These are phyloP conservation scores for Periconia sp. DNA, from an alignment of 2,329 filamentous ascomycete species.

Conservation along the genomic window DNA sequence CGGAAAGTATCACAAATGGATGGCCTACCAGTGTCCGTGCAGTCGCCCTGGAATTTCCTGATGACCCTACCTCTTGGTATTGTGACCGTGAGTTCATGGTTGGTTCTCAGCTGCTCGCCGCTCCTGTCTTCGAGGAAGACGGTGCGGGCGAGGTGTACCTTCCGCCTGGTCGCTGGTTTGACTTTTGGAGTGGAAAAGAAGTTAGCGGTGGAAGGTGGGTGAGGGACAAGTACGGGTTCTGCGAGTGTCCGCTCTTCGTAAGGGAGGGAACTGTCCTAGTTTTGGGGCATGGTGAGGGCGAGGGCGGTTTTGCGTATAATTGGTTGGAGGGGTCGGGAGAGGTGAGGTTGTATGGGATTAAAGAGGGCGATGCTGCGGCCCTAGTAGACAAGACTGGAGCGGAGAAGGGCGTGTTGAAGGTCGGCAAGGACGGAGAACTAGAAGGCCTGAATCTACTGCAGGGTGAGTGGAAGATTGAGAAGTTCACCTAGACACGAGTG, in stretches of 20 bases:
- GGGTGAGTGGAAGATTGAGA: slow-evolving; percentile 45
- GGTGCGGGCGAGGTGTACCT: slow-evolving; percentile 72
- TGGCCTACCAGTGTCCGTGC: slow-evolving; percentile 67
- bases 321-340: slow-evolving; percentile 48
- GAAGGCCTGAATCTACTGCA: slow-evolving; percentile 34
- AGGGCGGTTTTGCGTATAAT: slow-evolving; percentile 48
- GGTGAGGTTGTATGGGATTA: slow-evolving; percentile 46
- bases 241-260: slow-evolving; percentile 49
- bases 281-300: slow-evolving; percentile 46
- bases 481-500: no score
- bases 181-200: slow-evolving; percentile 53
- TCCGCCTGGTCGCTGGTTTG: slow-evolving; percentile 59
- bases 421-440: slow-evolving; percentile 34
- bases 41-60: slow-evolving; percentile 72
- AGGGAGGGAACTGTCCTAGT: slow-evolving; percentile 49
- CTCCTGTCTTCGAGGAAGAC: slow-evolving; percentile 68
- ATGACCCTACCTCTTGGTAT: slow-evolving; percentile 71
- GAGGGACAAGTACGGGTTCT: slow-evolving; percentile 49
- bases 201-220: slow-evolving; percentile 53
- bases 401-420: slow-evolving; percentile 35
- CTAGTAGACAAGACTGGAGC: slow-evolving; percentile 44
- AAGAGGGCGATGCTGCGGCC: slow-evolving; percentile 39
- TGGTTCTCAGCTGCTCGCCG: slow-evolving; percentile 68
- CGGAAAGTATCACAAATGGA: slow-evolving; percentile 59
- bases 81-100: slow-evolving; percentile 77